Conservation (phyloP, 2,329 filamentous ascomycete species). For the Hypocrella siamensis region DNA sequence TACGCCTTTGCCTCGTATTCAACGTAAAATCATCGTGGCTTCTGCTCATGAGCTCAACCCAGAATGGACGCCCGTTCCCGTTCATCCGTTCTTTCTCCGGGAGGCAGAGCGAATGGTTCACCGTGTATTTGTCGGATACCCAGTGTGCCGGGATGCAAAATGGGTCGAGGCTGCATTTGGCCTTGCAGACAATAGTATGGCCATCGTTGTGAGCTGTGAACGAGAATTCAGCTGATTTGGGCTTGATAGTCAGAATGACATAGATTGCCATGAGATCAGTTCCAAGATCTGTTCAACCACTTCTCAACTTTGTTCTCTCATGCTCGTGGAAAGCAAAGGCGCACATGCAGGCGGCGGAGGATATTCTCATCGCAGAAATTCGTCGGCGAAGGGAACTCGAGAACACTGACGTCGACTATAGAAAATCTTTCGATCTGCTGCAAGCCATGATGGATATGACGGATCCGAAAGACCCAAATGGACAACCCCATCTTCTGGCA, state of each 20-base stretch:
- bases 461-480: neutral
- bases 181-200: slow-evolving; percentile 4
- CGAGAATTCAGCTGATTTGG: neutral
- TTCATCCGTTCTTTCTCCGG: slow-evolving; percentile 3
- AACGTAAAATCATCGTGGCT: neutral
- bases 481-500: slow-evolving; percentile 1
- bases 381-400: slow-evolving; percentile 3
- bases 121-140: slow-evolving; percentile 4
- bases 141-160: slow-evolving; percentile 3
- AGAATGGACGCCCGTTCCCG: slow-evolving; percentile 4
- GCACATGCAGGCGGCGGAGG: slow-evolving; percentile 1
- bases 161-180: slow-evolving; percentile 3
- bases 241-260: slow-evolving; percentile 3
- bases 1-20: neutral
- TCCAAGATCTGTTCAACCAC: slow-evolving; percentile 1
- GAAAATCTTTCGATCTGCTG: slow-evolving; percentile 3
- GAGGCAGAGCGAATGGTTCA: slow-evolving; percentile 1
- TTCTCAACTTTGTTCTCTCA: slow-evolving; percentile 4
- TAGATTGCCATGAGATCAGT: slow-evolving; percentile 5
- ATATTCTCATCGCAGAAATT: slow-evolving; percentile 2
- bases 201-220: neutral
- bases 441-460: slow-evolving; percentile 5
- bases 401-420: neutral
- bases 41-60: neutral
- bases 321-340: slow-evolving; percentile 1